Percentiles rank a stretch among this genome's conserved stretches.
These are phyloP conservation scores for Cladobotryum protrusum DNA, from an alignment of 2,329 filamentous ascomycete species.

Conservation along the genomic window DNA sequence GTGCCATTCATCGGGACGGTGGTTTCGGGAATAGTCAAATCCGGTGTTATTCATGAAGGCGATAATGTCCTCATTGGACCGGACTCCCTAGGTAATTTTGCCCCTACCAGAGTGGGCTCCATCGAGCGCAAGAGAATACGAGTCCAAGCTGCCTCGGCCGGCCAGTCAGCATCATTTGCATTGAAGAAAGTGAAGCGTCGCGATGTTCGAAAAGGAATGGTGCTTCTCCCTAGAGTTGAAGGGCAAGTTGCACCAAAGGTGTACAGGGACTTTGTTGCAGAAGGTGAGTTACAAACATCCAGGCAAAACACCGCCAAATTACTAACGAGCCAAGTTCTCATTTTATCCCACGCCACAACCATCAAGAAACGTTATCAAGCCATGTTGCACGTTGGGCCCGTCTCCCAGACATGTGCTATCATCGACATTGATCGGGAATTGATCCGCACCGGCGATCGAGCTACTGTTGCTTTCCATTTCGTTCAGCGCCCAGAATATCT, in stretches of 20 bases:
- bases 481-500: conserved; percentile 92
- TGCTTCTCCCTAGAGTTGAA: conserved; percentile 80
- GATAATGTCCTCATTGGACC: conserved; percentile 85
- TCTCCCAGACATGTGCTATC: conserved; percentile 93
- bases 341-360: conserved; percentile 91
- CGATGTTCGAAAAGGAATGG: conserved; percentile 97
- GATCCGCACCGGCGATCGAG: conserved; percentile 91
- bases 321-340: conserved; percentile 54
- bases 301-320: background rate
- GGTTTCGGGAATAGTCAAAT: conserved; percentile 87
- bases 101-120: conserved; percentile 76
- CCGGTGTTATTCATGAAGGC: conserved; percentile 81
- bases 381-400: conserved; percentile 93
- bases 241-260: conserved; percentile 64
- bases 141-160: conserved; percentile 81
- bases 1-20: conserved; percentile 96
- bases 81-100: conserved; percentile 85
- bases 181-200: conserved; percentile 81
- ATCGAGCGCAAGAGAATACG: conserved; percentile 92
- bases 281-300: conserved; percentile 44
- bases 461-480: conserved; percentile 88
- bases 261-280: conserved; percentile 69
- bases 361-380: conserved; percentile 97
- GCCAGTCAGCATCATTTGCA: conserved; percentile 89
- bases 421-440: conserved; percentile 96